Evolutionary conservation across 306 rosid species (phyloP).

Genomic region (Senna siamea): DNA sequence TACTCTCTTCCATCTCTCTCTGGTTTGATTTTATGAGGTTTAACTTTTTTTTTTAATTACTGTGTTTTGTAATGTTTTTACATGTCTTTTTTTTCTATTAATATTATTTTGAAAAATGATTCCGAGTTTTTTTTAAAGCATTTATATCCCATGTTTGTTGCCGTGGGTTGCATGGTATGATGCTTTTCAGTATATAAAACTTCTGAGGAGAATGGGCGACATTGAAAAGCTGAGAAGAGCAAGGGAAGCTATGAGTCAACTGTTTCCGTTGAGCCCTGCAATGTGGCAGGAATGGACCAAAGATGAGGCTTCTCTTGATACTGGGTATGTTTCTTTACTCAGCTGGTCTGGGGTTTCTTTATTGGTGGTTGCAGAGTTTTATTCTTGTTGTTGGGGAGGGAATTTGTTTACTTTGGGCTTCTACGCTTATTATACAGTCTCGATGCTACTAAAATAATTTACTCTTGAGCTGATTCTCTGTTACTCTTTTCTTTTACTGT

Average conservation of each 20-base stretch:
- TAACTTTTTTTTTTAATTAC: background rate
- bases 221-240: constrained; percentile 74
- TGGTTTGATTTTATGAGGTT: background rate
- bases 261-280: constrained; percentile 73
- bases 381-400: background rate
- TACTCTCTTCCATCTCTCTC: background rate
- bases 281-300: constrained; percentile 94
- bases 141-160: constrained; percentile 17
- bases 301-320: constrained; percentile 70
- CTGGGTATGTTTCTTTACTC: constrained; percentile 48
- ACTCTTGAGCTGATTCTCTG: constrained; percentile 13
- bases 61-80: background rate
- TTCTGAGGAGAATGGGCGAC: constrained; percentile 72
- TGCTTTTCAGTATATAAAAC: constrained; percentile 60
- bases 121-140: background rate
- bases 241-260: constrained; percentile 76
- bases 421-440: background rate
- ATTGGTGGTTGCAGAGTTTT: background rate
- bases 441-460: background rate
- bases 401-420: background rate
- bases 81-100: background rate
- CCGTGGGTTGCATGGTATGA: background rate
- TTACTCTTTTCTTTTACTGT: background rate
- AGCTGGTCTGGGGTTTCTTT: background rate
- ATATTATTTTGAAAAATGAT: background rate